Base-by-base conservation (phyloP, 2,329 filamentous ascomycete species). In the Berkeleyomyces rouxiae region DNA sequence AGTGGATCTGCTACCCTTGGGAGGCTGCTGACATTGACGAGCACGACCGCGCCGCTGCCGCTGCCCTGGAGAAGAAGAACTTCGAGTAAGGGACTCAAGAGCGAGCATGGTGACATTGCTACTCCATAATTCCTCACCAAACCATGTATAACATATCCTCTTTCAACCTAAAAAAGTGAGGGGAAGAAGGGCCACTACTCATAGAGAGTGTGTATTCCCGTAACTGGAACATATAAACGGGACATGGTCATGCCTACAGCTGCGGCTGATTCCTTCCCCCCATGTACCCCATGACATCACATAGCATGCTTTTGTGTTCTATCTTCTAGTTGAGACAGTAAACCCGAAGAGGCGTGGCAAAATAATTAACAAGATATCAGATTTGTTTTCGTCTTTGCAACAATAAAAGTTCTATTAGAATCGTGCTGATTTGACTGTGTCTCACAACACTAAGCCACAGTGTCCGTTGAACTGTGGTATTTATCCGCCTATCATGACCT, bases 1-100 rank as follows among this genome's bases (percentile, higher is more conserved):
- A 90, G 67, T 99, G 93, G 93, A 97, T 97, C 73, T 95, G 90
- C 80, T 99, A 99, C 76, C 93, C 93, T 13, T 99, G 93, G 93
- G 93, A 97, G 78, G 93, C 93, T 51, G 86, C 76, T 42, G 88
- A 96, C 72, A 96, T 97, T 71, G 90, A 95, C 37, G 88, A 91
- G 79, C 92, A 96, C 72, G 92, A 97, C 75, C 75, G 77, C 65
- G 72, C 85, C 64, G 87, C 90, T 16, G 76, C 76, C 66, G 73
- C 77, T 68, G 65, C 65, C 31, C 73, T 77, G 68, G 67, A 67
- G 36, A 71, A 72, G 61, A 61, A 61, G 43, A 40, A 33, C 13
- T 46, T 9, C 9, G 31, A 51, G 16, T 39, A 42, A 49, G 23
- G 23, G 23, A 23, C 23, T 23, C 23, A n/a, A n/a, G 7, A 6